These are phyloP conservation scores for Diutina siamensis DNA, from an alignment of 1,139 yeast genomes.

Conservation along the genomic window DNA sequence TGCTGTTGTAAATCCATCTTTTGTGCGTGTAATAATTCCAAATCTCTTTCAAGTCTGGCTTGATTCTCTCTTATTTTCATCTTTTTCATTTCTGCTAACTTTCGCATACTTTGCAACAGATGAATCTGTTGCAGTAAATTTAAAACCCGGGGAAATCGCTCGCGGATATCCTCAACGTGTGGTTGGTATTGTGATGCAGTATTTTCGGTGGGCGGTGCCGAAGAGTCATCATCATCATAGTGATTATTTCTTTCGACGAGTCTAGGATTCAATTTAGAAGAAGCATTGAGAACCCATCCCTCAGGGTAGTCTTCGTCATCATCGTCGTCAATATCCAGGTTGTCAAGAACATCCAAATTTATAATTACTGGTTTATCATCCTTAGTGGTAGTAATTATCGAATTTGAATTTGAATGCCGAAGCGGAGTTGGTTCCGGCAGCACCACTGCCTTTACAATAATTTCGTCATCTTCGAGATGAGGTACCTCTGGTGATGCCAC, in stretches of 20 bases:
- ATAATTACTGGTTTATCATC: background rate
- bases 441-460: background rate
- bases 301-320: conserved; percentile 9
- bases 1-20: background rate
- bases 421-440: background rate
- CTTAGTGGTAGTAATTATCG: conserved; percentile 1
- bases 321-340: conserved; percentile 6
- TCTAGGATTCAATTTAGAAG: background rate
- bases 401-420: background rate
- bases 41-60: background rate
- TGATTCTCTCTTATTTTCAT: conserved; percentile 5
- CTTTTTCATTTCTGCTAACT: background rate
- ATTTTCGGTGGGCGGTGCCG: background rate
- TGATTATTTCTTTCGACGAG: conserved; percentile 7
- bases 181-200: conserved; percentile 8
- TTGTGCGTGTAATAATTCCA: background rate
- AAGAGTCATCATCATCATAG: conserved; percentile 5
- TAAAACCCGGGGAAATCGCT: background rate
- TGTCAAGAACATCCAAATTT: background rate
- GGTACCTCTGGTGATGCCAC: no score
- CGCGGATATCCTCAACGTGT: conserved; percentile 9
- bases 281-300: conserved; percentile 5
- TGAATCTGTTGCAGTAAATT: background rate
- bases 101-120: background rate
- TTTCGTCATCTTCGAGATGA: no score